These are phyloP conservation scores for Nothophytophthora sp. DNA, from an alignment of 352 stramenopile species.

Conservation along the genomic window DNA sequence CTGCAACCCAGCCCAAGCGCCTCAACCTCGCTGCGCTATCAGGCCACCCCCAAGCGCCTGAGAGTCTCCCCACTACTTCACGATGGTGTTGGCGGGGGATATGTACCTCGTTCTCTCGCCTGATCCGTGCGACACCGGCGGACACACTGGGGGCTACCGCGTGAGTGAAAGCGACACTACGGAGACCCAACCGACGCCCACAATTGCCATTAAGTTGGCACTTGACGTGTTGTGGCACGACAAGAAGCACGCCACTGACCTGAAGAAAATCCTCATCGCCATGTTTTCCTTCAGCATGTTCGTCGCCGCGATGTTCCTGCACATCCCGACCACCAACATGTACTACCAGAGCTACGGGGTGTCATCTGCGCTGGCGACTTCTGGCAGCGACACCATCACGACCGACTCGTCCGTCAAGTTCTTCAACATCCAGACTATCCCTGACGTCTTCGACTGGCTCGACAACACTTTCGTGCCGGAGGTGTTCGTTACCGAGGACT, in stretches of 20 bases:
- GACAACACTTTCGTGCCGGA: conserved; percentile 40
- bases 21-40: too few species aligned
- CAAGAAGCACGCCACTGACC: conserved; percentile 29
- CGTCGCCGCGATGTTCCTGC: conserved; percentile 39
- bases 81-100: conserved; percentile 19
- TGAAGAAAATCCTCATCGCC: conserved; percentile 37
- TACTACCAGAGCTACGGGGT: conserved; percentile 37
- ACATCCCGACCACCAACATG: conserved; percentile 36
- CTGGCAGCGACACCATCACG: conserved; percentile 46
- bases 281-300: conserved; percentile 44
- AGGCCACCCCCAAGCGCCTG: too few species aligned
- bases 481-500: conserved; percentile 48
- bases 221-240: conserved; percentile 44
- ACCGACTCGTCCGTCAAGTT: conserved; percentile 41
- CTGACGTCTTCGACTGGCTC: conserved; percentile 49
- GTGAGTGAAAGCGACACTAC: conserved; percentile 8
- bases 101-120: conserved; percentile 28
- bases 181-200: neutral
- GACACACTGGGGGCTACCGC: conserved; percentile 7
- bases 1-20: too few species aligned
- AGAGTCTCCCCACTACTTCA: too few species aligned
- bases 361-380: conserved; percentile 31
- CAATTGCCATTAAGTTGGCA: conserved; percentile 25
- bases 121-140: conserved; percentile 17
- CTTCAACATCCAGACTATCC: conserved; percentile 37